Percentiles rank a stretch among this genome's conserved stretches.
Evolutionary conservation across 2,329 filamentous ascomycete species (phyloP).

Genomic region (Exophiala phaeomuriformis): DNA sequence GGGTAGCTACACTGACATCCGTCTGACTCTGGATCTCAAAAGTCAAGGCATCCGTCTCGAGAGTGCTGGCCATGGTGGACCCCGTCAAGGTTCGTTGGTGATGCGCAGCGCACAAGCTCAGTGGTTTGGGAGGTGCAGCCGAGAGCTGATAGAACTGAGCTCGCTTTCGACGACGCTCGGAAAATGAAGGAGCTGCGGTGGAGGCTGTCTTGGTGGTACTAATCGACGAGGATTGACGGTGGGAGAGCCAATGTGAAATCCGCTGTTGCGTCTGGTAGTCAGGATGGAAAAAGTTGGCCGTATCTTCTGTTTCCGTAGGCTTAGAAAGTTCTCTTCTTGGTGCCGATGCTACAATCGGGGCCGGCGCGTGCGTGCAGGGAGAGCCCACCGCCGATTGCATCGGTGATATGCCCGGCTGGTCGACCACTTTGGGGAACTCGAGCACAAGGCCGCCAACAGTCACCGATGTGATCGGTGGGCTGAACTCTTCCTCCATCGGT

Average conservation of each 20-base stretch:
- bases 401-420: neutral
- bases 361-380: constrained; percentile 1
- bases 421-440: constrained; percentile 16
- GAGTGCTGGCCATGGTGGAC: constrained; percentile 24
- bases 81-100: constrained; percentile 24
- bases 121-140: constrained; percentile 14
- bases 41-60: constrained; percentile 21
- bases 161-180: constrained; percentile 24
- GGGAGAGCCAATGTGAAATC: constrained; percentile 25
- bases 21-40: constrained; percentile 20
- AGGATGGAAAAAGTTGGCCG: constrained; percentile 16
- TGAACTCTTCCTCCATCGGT: constrained; percentile 27
- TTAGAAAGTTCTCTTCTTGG: constrained; percentile 19
- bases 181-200: constrained; percentile 21
- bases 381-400: neutral
- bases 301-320: constrained; percentile 5
- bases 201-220: constrained; percentile 23
- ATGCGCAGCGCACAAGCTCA: constrained; percentile 13
- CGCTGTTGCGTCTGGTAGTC: constrained; percentile 22
- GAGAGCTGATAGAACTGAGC: constrained; percentile 26
- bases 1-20: constrained; percentile 19
- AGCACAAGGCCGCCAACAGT: constrained; percentile 18
- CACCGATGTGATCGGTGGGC: constrained; percentile 21
- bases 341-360: constrained; percentile 5
- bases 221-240: constrained; percentile 21